These are phyloP conservation scores for Zygosaccharomyces gambellarensis DNA, from an alignment of 805 yeast species.

Conservation along the genomic window DNA sequence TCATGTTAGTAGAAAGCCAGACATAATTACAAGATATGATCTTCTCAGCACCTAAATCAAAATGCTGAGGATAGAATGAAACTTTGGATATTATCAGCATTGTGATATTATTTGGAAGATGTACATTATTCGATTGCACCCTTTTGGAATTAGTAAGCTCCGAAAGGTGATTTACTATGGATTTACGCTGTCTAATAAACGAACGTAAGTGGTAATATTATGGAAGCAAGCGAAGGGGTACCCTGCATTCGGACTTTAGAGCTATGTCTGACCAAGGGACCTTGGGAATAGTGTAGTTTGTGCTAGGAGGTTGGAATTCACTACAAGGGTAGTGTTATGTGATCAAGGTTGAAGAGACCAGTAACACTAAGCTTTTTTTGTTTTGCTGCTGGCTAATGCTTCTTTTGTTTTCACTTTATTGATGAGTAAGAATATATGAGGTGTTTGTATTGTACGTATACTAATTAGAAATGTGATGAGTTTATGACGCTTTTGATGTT, in stretches of 20 bases:
- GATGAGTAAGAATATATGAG: neutral
- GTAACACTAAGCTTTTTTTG: too few relatives aligned
- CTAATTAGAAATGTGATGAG: neutral
- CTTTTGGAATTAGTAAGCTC: neutral
- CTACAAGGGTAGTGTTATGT: too few relatives aligned
- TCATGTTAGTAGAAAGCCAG: constrained; percentile 16
- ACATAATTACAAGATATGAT: constrained; percentile 23
- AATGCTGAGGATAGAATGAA: neutral
- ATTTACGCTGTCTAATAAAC: neutral
- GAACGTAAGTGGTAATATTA: neutral
- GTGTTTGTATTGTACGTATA: neutral
- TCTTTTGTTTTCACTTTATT: too few relatives aligned
- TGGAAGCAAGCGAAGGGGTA: neutral
- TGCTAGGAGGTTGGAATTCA: too few relatives aligned
- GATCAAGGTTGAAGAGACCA: too few relatives aligned
- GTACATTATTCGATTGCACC: neutral
- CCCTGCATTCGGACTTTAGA: neutral
- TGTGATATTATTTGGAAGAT: neutral
- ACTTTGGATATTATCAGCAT: neutral
- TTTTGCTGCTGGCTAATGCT: too few relatives aligned
- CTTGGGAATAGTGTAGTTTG: too few relatives aligned
- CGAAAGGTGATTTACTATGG: neutral
- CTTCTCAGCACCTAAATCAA: constrained; percentile 14
- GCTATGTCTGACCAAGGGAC: too few relatives aligned
- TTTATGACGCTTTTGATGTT: neutral